A percentile compares a stretch with the other conserved stretches of the same genome.
These are phyloP conservation scores for Amauroascus verrucosus DNA, from an alignment of 2,329 filamentous ascomycete genomes.

Conservation along the genomic window DNA sequence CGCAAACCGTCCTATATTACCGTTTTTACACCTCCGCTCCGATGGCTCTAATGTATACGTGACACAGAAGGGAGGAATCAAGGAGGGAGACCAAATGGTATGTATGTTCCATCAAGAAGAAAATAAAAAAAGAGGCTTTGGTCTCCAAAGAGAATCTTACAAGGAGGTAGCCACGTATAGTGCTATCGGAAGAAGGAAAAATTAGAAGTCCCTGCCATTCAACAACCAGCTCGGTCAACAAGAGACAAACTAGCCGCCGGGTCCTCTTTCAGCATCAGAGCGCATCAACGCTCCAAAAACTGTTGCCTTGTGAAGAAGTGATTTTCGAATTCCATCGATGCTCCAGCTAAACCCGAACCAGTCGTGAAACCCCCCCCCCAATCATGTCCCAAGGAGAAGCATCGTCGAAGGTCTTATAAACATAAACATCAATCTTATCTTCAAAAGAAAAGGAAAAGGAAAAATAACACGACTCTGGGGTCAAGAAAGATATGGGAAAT, in stretches of 20 bases:
- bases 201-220: background rate
- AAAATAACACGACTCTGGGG: background rate
- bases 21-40: background rate
- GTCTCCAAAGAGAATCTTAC: background rate
- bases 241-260: background rate
- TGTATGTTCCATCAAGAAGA: slow-evolving; percentile 1
- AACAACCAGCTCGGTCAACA: slow-evolving; percentile 12
- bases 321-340: background rate
- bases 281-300: slow-evolving; percentile 1
- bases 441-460: background rate
- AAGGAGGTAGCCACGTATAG: background rate
- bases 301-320: background rate
- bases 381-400: background rate
- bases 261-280: background rate
- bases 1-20: no score
- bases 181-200: slow-evolving; percentile 1
- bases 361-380: background rate
- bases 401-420: slow-evolving; percentile 11
- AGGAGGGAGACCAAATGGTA: background rate
- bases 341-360: slow-evolving; percentile 3
- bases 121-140: background rate
- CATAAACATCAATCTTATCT: slow-evolving; percentile 9
- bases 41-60: background rate
- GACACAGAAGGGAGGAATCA: background rate
- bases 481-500: background rate